Base-by-base conservation (phyloP, 177 flowering plant genomes). In the Telopea speciosissima region DNA sequence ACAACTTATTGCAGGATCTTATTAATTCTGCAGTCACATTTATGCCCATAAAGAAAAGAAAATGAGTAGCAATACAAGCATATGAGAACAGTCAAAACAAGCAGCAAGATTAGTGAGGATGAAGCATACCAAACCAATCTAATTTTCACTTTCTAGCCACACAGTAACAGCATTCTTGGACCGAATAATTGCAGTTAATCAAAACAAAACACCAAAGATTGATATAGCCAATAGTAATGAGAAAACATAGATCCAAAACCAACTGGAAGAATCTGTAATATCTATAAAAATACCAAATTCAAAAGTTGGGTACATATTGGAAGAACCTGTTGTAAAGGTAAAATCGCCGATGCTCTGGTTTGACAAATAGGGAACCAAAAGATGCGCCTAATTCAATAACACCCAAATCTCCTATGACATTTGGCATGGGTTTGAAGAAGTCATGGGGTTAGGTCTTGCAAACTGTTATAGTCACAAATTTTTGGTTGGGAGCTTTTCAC, bases 301-400 rank as follows among this genome's bases (percentile, higher is more conserved):
- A 93, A 79, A 71, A 93, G 88, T 65, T 95, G 85, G 81, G 86
- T 90, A 70, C 96, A 93, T 72, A 89, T 86, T 0, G 98, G 98
- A 70, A 94, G 93, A 7, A 92, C 91, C 78, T 92, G n/a, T n/a
- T n/a, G n/a, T n/a, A n/a, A n/a, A n/a, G n/a, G n/a, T n/a, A n/a
- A n/a, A n/a, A n/a, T n/a, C n/a, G n/a, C n/a, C n/a, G n/a, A n/a
- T n/a, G n/a, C n/a, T n/a, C n/a, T n/a, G n/a, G n/a, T n/a, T n/a
- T n/a, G n/a, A n/a, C n/a, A n/a, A n/a, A n/a, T n/a, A 74, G 67
- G 62, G 67, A 70, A 62, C 62, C 33, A 58, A 58, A 58, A 62
- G 62, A 73, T 17, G 66, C 52, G 70, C 73, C 60, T 24, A 69
- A 54, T 69, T 49, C 66, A 73, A 59, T 58, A 61, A 72, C 44